These are phyloP conservation scores for Neofusicoccum cordaticola DNA, from an alignment of 2,329 filamentous ascomycete genomes.

Conservation along the genomic window DNA sequence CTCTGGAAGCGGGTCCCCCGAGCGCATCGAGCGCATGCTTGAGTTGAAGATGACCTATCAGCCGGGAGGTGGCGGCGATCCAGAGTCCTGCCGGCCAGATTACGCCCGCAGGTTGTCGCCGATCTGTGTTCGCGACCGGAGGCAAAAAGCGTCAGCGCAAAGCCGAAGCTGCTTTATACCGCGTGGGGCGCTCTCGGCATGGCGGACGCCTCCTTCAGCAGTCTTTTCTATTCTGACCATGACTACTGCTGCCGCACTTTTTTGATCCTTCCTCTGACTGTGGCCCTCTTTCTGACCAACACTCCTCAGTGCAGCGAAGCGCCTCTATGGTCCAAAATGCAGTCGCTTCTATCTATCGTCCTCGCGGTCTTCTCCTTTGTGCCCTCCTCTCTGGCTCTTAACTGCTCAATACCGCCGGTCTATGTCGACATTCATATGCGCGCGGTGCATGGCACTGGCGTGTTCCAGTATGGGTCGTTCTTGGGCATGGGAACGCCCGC, in stretches of 20 bases:
- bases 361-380: slow-evolving; percentile 34
- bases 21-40: not conserved
- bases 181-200: slow-evolving; percentile 5
- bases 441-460: slow-evolving; percentile 38
- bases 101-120: not conserved
- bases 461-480: slow-evolving; percentile 46
- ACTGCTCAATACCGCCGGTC: slow-evolving; percentile 38
- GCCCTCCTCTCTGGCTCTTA: slow-evolving; percentile 37
- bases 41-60: not conserved
- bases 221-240: slow-evolving; percentile 1
- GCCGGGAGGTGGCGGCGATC: not conserved
- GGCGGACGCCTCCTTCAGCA: not conserved
- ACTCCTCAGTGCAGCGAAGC: not conserved
- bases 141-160: not conserved
- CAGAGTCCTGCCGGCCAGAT: not conserved
- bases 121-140: not conserved
- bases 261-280: slow-evolving; percentile 13
- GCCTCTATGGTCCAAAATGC: slow-evolving; percentile 23
- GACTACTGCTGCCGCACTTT: not conserved
- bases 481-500: slow-evolving; percentile 43
- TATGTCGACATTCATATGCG: slow-evolving; percentile 46
- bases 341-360: slow-evolving; percentile 27
- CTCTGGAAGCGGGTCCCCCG: not conserved
- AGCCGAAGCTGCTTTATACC: slow-evolving; percentile 3
- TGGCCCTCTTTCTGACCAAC: slow-evolving; percentile 1